These are phyloP conservation scores for Thymus mandschuricus DNA, from an alignment of 257 asterid species.

Conservation along the genomic window DNA sequence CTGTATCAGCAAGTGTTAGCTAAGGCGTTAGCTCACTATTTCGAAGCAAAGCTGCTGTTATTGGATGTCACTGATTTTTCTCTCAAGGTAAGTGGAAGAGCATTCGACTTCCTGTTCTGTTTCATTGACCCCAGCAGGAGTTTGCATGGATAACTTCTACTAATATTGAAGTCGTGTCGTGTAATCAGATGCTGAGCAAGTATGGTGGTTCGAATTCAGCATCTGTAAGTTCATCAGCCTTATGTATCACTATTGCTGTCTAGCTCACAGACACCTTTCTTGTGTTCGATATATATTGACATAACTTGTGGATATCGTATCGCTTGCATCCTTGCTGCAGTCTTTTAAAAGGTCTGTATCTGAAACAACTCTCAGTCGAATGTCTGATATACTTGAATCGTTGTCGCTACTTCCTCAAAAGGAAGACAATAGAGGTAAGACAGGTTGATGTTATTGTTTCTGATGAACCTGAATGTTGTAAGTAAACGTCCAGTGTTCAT, in stretches of 20 bases:
- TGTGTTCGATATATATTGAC: not conserved
- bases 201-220: slow-evolving; percentile 57
- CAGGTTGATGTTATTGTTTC: slow-evolving; percentile 20
- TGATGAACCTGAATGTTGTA: slow-evolving; percentile 16
- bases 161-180: slow-evolving; percentile 21
- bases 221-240: slow-evolving; percentile 50
- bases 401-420: slow-evolving; percentile 57
- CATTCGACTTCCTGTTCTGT: slow-evolving; percentile 3
- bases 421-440: slow-evolving; percentile 64
- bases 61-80: slow-evolving; percentile 80
- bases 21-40: slow-evolving; percentile 83
- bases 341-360: slow-evolving; percentile 76
- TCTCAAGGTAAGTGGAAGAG: slow-evolving; percentile 52
- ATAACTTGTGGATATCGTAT: slow-evolving; percentile 2
- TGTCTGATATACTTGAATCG: slow-evolving; percentile 75
- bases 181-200: slow-evolving; percentile 76
- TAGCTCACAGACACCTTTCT: slow-evolving; percentile 17
- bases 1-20: slow-evolving; percentile 83
- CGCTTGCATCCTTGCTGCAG: slow-evolving; percentile 43
- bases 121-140: not conserved
- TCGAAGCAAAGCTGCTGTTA: slow-evolving; percentile 73
- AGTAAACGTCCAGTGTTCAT: not conserved
- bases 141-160: slow-evolving; percentile 10
- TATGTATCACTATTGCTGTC: not conserved
- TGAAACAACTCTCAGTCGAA: slow-evolving; percentile 67